Conservation (phyloP, 441 rosid genomes). For the Jatropha multifida region DNA sequence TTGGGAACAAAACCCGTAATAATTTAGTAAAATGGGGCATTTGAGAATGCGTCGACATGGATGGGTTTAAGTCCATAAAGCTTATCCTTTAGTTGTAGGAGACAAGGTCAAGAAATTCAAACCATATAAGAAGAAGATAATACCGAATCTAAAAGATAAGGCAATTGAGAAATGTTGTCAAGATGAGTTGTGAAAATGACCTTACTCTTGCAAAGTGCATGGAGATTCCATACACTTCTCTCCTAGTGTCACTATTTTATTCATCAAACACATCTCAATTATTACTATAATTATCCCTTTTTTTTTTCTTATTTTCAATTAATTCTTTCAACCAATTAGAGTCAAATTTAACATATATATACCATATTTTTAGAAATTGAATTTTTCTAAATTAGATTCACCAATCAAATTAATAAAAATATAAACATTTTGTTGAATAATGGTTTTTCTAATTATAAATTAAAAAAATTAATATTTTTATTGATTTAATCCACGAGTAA, state of each 20-base stretch:
- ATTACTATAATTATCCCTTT: not conserved
- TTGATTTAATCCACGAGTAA: no score
- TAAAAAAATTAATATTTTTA: no score
- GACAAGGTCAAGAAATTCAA: conserved; percentile 21
- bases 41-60: conserved; percentile 18
- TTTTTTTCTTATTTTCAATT: not conserved
- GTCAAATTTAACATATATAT: no score
- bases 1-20: no score
- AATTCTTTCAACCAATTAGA: not conserved
- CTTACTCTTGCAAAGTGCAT: conserved; percentile 2
- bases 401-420: no score
- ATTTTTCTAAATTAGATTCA: no score
- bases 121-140: conserved; percentile 31
- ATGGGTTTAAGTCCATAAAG: conserved; percentile 18
- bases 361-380: no score
- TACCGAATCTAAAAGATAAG: conserved; percentile 41
- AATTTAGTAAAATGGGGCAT: not conserved
- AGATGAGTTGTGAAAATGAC: conserved; percentile 21
- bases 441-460: no score
- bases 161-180: conserved; percentile 18
- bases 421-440: no score
- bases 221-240: conserved; percentile 13
- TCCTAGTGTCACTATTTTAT: not conserved
- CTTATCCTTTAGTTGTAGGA: conserved; percentile 27
- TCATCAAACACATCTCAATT: not conserved